Evolutionary conservation across 805 yeast genomes (phyloP), one percentile per base, ranked within the genome.

Genomic region (Candida boleticola): DNA sequence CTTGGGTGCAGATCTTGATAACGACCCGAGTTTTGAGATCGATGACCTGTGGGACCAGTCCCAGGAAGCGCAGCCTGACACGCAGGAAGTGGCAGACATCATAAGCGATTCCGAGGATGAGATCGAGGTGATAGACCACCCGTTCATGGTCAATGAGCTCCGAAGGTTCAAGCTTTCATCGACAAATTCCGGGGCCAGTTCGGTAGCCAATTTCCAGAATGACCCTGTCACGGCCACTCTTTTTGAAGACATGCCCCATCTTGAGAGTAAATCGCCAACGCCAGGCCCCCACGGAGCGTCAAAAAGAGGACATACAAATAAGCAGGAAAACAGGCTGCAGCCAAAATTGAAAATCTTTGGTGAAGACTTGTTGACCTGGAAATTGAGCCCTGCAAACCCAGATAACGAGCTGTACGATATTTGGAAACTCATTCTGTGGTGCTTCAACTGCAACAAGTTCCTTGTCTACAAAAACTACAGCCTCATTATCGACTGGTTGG

Each of bases 371-470:
- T 39, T 68, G 4, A 48, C 59, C 2, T 43, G 44, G 16, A 52
- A 52, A 29, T 45, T 68, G 11, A 54, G 53, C 40, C 62, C 63
- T 2, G 41, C 40, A 14, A 29, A 38, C 27, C 18, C 19, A 11
- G 36, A 44, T 13, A 47, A 49, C 23, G 18, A 39, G 3, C 43
- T 44, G 11, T 66, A 54, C 48, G 53, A 43, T 30, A 10, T 68
- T 4, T 65, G 71, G 72, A 42, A 49, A 11, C 42, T 68, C 26
- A 39, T 65, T 10, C 54, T 57, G 29, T 69, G 74, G 74, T 46
- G 64, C 9, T 63, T 65, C 36, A 52, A 52, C 46, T 69, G 74
- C 33, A n/a, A 17, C 9, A n/a, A 17, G 9, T 16, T 4, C 14
- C 31, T 11, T 5, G 6, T 37, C 1, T 22, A 38, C 37, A 33